Base-by-base conservation (phyloP, 306 rosid species). In the Cercis canadensis region DNA sequence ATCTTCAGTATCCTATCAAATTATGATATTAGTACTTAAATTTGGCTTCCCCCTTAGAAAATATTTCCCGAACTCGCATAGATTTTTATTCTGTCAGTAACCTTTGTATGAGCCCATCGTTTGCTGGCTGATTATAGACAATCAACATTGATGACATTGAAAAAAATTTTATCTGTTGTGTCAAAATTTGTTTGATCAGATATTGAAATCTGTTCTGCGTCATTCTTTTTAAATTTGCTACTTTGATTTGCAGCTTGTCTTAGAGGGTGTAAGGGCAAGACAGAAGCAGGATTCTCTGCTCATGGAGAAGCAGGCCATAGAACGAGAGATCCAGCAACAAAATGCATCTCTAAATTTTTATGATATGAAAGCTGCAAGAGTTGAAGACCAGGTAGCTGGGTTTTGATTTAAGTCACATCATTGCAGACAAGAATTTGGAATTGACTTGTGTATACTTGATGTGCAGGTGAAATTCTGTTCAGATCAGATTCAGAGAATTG, bases 381-480 rank as follows among this genome's bases (percentile, higher is more conserved):
- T 95, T 56, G 96, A 87, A 63, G 97, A 91, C 57, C 97, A 91
- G 97, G 99, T 94, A 76, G 71, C 64, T 63, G 10, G 33, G 46
- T 69, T 67, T 70, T 55, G 17, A 34, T 58, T 57, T 73, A 55
- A 76, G 31, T 65, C 16, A 16, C 53, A 53, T 8, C 29, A 5
- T 0, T 2, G 66, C 37, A 31, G 34, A 16, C 69, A 39, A 45
- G 60, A 65, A 67, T 59, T 75, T 71, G 11, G 62, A 31, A 29
- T 69, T 67, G 74, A 65, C 46, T 57, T 33, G 7, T 73, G 17
- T 41, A 60, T 73, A 13, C 57, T 75, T 85, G 79, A 51, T 75
- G 55, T 85, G 80, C 93, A 95, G 99, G 70, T 86, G 74, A 95
- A 81, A 55, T 59, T 72, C 57, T 86, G 87, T 79, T 84, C 87